These are phyloP conservation scores for Berberis thunbergii DNA, from an alignment of 164 flowering plant species.

Conservation along the genomic window DNA sequence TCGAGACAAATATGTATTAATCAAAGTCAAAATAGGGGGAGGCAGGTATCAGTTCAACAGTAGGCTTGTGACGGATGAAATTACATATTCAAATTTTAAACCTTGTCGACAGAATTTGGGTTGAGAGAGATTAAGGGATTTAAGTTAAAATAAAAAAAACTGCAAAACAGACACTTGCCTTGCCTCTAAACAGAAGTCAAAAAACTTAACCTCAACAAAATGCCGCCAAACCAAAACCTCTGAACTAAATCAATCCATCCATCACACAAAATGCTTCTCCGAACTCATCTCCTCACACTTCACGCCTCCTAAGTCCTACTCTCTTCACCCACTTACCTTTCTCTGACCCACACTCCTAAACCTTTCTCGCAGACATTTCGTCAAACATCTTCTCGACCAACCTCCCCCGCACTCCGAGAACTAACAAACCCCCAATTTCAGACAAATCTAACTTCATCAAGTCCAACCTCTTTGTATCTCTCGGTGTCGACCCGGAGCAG, in stretches of 20 bases:
- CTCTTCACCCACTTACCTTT: slow-evolving; percentile 2
- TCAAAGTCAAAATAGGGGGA: too few species aligned
- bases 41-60: too few species aligned
- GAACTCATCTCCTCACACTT: slow-evolving; percentile 21
- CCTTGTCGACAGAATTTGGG: too few species aligned
- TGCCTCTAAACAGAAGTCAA: too few species aligned
- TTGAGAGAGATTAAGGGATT: too few species aligned
- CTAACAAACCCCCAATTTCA: slow-evolving; percentile 14
- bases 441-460: slow-evolving; percentile 29
- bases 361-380: slow-evolving; percentile 17
- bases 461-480: slow-evolving; percentile 57
- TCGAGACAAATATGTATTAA: too few species aligned
- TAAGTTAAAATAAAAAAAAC: too few species aligned
- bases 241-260: background rate
- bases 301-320: background rate
- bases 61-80: too few species aligned
- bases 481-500: slow-evolving; percentile 65
- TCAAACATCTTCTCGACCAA: slow-evolving; percentile 9
- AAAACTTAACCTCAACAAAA: too few species aligned
- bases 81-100: too few species aligned
- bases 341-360: slow-evolving; percentile 6
- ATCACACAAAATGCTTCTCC: slow-evolving; percentile 16
- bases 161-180: too few species aligned
- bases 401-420: slow-evolving; percentile 23
- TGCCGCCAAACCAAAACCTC: background rate